Evolutionary conservation across 805 yeast species (phyloP), one percentile per base, ranked within the genome.

Genomic region (Candida awuae): DNA sequence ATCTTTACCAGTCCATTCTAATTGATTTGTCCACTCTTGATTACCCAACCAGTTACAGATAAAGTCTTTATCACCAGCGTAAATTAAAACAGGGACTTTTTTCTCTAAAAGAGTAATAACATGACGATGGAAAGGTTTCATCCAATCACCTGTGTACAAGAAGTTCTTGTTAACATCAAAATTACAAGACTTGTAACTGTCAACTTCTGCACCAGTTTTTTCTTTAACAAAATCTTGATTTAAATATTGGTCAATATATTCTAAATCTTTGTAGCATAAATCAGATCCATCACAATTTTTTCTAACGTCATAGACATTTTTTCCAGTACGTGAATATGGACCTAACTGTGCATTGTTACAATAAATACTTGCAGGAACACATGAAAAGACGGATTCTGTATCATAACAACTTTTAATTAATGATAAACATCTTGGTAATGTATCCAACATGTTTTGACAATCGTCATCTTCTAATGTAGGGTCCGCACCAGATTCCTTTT

Each of bases 31-130:
- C 92, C 94, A 85, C 12, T 84, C 92, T 49, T 74, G 75, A 63
- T 85, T 84, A 49, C 95, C 96, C 48, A 86, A 68, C 92, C 95
- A 86, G 66, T 86, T 86, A 64, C 95, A 86, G 55, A 86, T 85
- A 61, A 73, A 86, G 61, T 86, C 96, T 62, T 86, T 84, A 59
- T 86, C 94, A 55, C 96, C 96, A n/a, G 95, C 95, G 52, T 86
- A 87, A 45, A 85, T 74, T 53, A 87, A 71, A 4, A 86, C 88
- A 15, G 95, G 95, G 34, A 85, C 55, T 19, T 74, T 80, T 42
- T 69, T 60, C 52, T 84, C 80, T 51, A 86, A 69, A 45, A 79
- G 65, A 33, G 74, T 74, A 39, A 75, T 58, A 28, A 74, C 78
- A 35, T 63, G 65, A 47, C 68, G 70, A 55, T 73, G 74, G 68